Evolutionary conservation across 176 grass and related monocot species (phyloP).

Genomic region (Aegilops tauschii): DNA sequence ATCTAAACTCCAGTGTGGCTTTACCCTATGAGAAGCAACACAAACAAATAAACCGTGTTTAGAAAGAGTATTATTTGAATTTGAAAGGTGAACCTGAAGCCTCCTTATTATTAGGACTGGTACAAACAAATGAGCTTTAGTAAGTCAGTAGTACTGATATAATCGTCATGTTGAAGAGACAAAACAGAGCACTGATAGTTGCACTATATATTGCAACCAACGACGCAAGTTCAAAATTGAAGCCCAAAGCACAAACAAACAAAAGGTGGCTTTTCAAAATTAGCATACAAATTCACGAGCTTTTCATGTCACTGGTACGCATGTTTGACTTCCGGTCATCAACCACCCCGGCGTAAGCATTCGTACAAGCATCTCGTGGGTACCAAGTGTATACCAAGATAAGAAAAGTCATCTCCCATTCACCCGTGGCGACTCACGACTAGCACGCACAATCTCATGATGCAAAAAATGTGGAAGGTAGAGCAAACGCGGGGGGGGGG

Average conservation of each 20-base stretch:
- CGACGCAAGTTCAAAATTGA: neutral
- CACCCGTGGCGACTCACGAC: neutral
- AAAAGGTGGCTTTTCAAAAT: neutral
- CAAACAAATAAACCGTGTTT: neutral
- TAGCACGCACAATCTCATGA: neutral
- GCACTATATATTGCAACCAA: neutral
- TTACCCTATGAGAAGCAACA: neutral
- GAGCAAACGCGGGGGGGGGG: too few species aligned
- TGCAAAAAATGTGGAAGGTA: neutral
- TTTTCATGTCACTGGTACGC: neutral
- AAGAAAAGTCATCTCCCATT: neutral
- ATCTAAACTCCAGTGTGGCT: neutral
- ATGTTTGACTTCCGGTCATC: neutral
- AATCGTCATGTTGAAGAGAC: neutral
- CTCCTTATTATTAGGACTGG: neutral
- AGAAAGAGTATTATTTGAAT: neutral
- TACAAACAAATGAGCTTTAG: neutral
- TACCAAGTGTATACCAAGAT: neutral
- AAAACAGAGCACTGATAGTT: neutral
- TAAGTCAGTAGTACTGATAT: too few species aligned
- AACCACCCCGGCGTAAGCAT: neutral
- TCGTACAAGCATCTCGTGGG: neutral
- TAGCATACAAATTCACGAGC: neutral
- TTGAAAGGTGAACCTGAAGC: neutral
- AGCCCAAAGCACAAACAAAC: neutral